Base-by-base conservation (phyloP, 306 rosid genomes). In the Corylus americana region DNA sequence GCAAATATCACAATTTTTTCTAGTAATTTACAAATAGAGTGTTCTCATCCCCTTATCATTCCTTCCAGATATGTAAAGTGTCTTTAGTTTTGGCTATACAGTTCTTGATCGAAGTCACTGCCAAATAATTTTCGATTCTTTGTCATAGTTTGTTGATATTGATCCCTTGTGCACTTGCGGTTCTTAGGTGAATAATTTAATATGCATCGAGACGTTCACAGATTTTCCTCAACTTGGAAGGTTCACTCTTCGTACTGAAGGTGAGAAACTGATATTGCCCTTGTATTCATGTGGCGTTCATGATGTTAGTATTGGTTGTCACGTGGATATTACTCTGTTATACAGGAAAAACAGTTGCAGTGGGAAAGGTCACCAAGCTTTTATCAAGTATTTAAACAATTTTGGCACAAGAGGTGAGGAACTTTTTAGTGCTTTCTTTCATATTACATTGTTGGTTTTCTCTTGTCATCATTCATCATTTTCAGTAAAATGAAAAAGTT, bases 241-340 rank as follows among this genome's bases (percentile, higher is more conserved):
- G 86, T 96, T 96, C 75, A 96, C 99, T 55, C 98, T 96, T 81
- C 99, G 99, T 25, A 93, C 94, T 49, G 99, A 96, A 88, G 99
- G 99, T 96, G 75, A 82, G 58, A 50, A 48, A 73, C 29, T 70
- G 29, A 69, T 57, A 35, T 29, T 68, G 69, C 10, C 58, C 20
- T 16, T 31, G 18, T 55, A 25, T 77, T 80, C 44, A 51, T 20
- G 44, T 42, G 29, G 55, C 47, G 31, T 79, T 64, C n/a, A 64
- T 71, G 71, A 63, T 50, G 27, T 51, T 62, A 13, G 63, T 53
- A 31, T 48, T 20, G 73, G 70, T 58, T 73, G 54, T 83, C 14
- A 71, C 62, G 22, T 45, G 61, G 48, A 18, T 50, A 18, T 50
- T 75, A 1, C 63, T 79, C 27, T 73, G 45, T 80, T 14, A 48